phyloP scores from a whole-genome alignment of 345 rosid species.

The Balakata baccata region DNA sequence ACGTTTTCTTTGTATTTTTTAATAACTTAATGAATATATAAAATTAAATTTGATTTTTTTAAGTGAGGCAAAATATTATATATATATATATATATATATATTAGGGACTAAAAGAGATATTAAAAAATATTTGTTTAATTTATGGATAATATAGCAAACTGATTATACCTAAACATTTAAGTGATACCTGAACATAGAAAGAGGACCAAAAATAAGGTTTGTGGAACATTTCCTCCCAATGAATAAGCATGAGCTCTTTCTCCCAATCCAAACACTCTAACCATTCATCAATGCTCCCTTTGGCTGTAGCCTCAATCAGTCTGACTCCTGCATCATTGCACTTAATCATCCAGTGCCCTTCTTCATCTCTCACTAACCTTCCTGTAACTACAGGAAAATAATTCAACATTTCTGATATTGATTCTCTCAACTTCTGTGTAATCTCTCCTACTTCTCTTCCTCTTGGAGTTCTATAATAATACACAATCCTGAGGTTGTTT shows the following conservation, averaged over 20 bases:
- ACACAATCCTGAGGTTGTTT: conserved; percentile 45
- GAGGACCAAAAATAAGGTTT: conserved; percentile 75
- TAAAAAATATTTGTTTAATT: too few species aligned
- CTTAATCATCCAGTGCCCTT: conserved; percentile 51
- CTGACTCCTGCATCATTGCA: conserved; percentile 77
- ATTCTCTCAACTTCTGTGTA: conserved; percentile 45
- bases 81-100: too few species aligned
- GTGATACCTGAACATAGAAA: conserved; percentile 71
- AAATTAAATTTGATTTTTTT: too few species aligned
- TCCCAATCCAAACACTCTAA: conserved; percentile 44
- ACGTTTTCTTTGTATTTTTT: too few species aligned
- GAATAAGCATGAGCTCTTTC: conserved; percentile 55
- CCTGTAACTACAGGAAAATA: conserved; percentile 52
- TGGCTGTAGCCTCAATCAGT: conserved; percentile 55
- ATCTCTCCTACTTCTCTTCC: conserved; percentile 35
- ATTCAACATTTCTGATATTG: conserved; percentile 46
- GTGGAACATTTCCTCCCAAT: conserved; percentile 67
- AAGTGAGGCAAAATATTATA: too few species aligned
- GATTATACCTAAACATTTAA: too few species aligned
- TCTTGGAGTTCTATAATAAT: conserved; percentile 42
- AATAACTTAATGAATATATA: too few species aligned
- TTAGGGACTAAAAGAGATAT: too few species aligned
- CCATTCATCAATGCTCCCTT: conserved; percentile 62
- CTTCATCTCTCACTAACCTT: conserved; percentile 38
- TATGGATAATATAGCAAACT: too few species aligned